A percentile compares a stretch with the other conserved stretches of the same genome.
These are phyloP conservation scores for Anisodus acutangulus DNA, from an alignment of 257 asterid species.

Conservation along the genomic window DNA sequence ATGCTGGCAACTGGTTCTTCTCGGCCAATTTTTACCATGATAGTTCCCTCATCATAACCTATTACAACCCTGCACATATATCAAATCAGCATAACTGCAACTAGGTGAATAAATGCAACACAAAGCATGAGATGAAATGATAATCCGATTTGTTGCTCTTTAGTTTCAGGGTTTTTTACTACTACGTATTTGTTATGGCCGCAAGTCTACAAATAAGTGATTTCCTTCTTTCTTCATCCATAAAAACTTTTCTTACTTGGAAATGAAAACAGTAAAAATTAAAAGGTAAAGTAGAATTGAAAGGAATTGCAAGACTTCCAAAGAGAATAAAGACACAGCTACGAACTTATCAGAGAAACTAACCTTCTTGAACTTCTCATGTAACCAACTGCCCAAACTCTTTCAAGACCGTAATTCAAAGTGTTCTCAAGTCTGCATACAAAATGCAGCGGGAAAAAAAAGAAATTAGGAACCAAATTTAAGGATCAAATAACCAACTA, in stretches of 20 bases:
- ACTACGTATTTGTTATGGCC: background rate
- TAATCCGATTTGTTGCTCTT: slow-evolving; percentile 2
- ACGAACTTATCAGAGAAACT: slow-evolving; percentile 32
- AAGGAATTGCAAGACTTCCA: background rate
- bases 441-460: background rate
- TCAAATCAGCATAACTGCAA: slow-evolving; percentile 32
- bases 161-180: background rate
- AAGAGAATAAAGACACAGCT: slow-evolving; percentile 3
- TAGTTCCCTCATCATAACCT: slow-evolving; percentile 98
- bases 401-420: slow-evolving; percentile 93
- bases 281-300: background rate
- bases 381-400: slow-evolving; percentile 98
- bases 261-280: background rate
- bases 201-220: background rate
- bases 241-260: background rate
- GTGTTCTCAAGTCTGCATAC: slow-evolving; percentile 91
- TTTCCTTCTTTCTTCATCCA: slow-evolving; percentile 5
- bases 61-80: slow-evolving; percentile 72
- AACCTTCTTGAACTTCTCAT: slow-evolving; percentile 93
- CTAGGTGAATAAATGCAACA: slow-evolving; percentile 24
- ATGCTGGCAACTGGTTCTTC: slow-evolving; percentile 98
- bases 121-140: background rate
- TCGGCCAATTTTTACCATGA: slow-evolving; percentile 96
- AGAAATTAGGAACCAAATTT: background rate
- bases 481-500: slow-evolving; percentile 15